Evolutionary conservation across 495 filamentous ascomycete species (phyloP).

Genomic region (Podospora australis): DNA sequence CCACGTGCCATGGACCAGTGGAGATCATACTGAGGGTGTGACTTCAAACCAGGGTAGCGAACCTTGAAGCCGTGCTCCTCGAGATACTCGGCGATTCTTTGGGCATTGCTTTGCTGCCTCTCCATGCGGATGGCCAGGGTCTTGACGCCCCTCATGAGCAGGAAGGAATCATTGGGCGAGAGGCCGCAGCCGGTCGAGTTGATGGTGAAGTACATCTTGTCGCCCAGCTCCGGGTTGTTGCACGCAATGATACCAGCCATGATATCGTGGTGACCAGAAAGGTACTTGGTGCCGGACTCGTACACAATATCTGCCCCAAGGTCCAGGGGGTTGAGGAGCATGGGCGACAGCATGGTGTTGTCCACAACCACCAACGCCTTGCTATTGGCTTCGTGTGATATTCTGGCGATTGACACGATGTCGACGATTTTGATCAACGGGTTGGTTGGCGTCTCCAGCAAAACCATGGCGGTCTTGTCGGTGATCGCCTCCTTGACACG

Average conservation of each 20-base stretch:
- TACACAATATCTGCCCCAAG: constrained; percentile 94
- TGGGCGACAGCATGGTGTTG: constrained; percentile 97
- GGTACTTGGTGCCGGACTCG: constrained; percentile 95
- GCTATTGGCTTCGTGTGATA: constrained; percentile 72
- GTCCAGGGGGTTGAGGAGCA: constrained; percentile 86
- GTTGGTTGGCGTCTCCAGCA: constrained; percentile 95
- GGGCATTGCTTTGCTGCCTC: constrained; percentile 89
- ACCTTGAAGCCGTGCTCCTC: constrained; percentile 90
- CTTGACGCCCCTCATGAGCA: constrained; percentile 89
- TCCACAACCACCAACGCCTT: constrained; percentile 83
- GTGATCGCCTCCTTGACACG: constrained; percentile 61
- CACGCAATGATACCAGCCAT: constrained; percentile 96
- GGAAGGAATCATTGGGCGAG: constrained; percentile 90
- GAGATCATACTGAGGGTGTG: constrained; percentile 92
- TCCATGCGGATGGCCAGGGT: constrained; percentile 97
- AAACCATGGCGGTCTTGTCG: constrained; percentile 85
- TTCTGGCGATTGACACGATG: constrained; percentile 66
- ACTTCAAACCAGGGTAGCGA: constrained; percentile 86
- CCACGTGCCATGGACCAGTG: constrained; percentile 93
- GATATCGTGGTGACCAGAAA: constrained; percentile 96
- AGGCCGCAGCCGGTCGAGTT: constrained; percentile 92
- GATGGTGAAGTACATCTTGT: constrained; percentile 92
- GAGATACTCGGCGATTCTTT: constrained; percentile 84
- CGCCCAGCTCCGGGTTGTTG: constrained; percentile 71
- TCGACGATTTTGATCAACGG: constrained; percentile 97